Evolutionary conservation across 345 rosid species (phyloP).

Genomic region (Eucalyptus erythrocorys): DNA sequence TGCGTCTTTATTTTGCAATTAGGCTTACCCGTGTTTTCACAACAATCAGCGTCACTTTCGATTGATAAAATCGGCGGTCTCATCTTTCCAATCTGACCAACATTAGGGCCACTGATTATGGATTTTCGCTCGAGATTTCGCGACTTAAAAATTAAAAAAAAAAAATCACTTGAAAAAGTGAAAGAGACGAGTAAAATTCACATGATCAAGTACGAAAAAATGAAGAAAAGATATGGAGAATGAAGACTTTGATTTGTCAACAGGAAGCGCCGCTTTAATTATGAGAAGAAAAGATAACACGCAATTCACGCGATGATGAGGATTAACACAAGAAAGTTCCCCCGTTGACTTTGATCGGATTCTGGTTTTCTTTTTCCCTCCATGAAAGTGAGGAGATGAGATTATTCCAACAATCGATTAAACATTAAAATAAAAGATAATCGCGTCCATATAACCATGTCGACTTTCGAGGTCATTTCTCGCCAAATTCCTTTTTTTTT

Average conservation of each 20-base stretch:
- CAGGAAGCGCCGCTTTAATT: not conserved
- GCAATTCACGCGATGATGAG: not conserved
- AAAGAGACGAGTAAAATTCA: not conserved
- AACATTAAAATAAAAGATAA: not conserved
- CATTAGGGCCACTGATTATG: not conserved
- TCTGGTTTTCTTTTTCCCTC: not conserved
- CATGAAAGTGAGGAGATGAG: not conserved
- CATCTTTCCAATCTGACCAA: not conserved
- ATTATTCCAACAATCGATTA: not conserved
- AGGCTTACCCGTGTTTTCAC: not conserved
- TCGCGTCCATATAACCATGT: not conserved
- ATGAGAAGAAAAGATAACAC: not conserved
- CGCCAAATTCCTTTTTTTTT: not conserved
- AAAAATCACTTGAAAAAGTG: fast-evolving
- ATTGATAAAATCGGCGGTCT: not conserved
- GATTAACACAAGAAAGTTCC: not conserved
- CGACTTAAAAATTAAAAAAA: fast-evolving
- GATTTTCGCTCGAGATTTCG: not conserved
- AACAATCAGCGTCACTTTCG: not conserved
- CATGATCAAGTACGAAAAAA: fast-evolving
- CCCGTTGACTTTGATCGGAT: not conserved
- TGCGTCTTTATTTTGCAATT: too few relatives aligned
- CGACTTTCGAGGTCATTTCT: not conserved
- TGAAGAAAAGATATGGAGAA: not conserved
- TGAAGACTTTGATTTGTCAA: not conserved